phyloP scores from a whole-genome alignment of 75 land plant species.

The Sequoia sempervirens region DNA sequence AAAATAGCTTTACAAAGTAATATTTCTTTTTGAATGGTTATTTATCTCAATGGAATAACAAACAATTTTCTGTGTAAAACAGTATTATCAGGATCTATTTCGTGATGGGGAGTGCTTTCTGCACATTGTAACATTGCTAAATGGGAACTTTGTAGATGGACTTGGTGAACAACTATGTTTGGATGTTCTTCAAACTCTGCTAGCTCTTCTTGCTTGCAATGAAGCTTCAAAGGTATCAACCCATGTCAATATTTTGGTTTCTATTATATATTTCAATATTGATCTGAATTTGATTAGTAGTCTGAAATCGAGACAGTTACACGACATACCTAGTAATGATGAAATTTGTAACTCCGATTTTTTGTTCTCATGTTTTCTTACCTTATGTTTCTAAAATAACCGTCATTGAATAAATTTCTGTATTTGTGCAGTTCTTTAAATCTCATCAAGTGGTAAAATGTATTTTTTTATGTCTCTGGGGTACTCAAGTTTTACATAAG shows the following conservation, averaged over 20 bases:
- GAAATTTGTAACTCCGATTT: neutral
- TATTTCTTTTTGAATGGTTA: neutral
- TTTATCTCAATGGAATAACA: neutral
- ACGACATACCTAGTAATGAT: neutral
- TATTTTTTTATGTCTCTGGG: neutral
- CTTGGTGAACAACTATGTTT: conserved; percentile 60
- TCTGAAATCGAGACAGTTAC: neutral
- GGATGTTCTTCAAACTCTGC: conserved; percentile 75
- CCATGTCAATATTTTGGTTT: neutral
- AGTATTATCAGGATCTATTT: conserved; percentile 90
- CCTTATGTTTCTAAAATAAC: neutral
- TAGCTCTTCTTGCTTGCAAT: conserved; percentile 68
- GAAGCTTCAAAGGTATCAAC: conserved; percentile 71
- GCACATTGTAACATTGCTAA: conserved; percentile 91
- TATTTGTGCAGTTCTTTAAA: neutral
- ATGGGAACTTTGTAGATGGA: conserved; percentile 57
- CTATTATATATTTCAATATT: neutral
- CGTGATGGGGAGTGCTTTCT: conserved; percentile 94
- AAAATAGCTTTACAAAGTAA: neutral
- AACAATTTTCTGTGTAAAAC: conserved; percentile 9
- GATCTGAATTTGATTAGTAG: neutral
- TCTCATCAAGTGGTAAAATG: neutral
- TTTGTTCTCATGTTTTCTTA: neutral
- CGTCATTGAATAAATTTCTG: neutral
- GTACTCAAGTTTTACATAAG: neutral